Conservation (phyloP, 1,139 yeast species). For the Suhomyces choctaworum region DNA sequence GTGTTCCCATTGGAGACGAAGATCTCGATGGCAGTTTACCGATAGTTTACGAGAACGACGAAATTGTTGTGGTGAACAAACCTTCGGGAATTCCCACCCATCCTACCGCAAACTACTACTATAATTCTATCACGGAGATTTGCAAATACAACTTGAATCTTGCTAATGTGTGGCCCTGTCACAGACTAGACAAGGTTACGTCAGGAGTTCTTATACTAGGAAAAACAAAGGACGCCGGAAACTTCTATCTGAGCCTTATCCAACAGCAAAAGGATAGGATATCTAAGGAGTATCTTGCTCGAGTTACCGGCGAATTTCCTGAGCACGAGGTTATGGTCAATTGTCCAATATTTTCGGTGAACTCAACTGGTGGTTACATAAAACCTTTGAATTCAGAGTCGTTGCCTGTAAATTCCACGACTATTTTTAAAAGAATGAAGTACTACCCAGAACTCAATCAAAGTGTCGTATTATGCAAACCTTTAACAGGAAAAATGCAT, state of each 20-base stretch:
- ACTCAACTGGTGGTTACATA: conserved; percentile 38
- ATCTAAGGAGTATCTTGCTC: conserved; percentile 56
- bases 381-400: conserved; percentile 30
- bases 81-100: conserved; percentile 82
- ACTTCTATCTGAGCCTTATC: conserved; percentile 44
- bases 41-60: conserved; percentile 47
- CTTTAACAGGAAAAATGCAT: conserved; percentile 75
- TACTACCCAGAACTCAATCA: conserved; percentile 36
- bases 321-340: conserved; percentile 22
- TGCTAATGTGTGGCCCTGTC: conserved; percentile 54
- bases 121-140: conserved; percentile 63
- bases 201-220: conserved; percentile 71
- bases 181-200: conserved; percentile 71
- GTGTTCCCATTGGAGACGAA: conserved; percentile 35
- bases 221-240: conserved; percentile 46
- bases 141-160: conserved; percentile 41
- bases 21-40: conserved; percentile 11
- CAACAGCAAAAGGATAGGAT: conserved; percentile 36
- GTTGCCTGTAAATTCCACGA: conserved; percentile 34
- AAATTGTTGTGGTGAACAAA: conserved; percentile 62
- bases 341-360: conserved; percentile 41
- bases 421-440: conserved; percentile 30
- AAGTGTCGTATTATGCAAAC: conserved; percentile 63
- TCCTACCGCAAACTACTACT: conserved; percentile 67
- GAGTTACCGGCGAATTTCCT: conserved; percentile 61